These are phyloP conservation scores for Leucaena leucocephala DNA, from an alignment of 306 rosid genomes.

Conservation along the genomic window DNA sequence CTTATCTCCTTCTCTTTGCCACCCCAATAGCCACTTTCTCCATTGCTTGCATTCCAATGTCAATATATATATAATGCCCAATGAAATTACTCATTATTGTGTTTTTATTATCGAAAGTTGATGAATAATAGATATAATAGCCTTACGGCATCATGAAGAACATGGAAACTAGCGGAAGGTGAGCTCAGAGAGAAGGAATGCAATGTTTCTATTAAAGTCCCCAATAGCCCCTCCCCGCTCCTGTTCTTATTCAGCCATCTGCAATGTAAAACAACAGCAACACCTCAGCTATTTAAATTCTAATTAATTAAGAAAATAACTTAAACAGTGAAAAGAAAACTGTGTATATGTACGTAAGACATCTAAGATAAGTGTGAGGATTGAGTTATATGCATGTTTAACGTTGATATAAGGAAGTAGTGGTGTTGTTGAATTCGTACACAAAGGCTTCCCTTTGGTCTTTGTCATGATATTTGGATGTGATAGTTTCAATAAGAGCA, in stretches of 20 bases:
- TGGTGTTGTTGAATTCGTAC: slow-evolving; percentile 34
- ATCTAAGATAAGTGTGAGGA: not conserved
- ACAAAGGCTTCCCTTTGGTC: slow-evolving; percentile 44
- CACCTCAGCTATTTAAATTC: too few relatives aligned
- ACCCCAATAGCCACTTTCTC: slow-evolving; percentile 56
- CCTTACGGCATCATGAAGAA: slow-evolving; percentile 4
- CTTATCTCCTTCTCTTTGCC: slow-evolving; percentile 46
- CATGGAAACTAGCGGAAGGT: not conserved
- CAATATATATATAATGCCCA: not conserved
- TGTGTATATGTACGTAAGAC: too few relatives aligned
- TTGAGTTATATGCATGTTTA: too few relatives aligned
- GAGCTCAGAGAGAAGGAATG: not conserved
- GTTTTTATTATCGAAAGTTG: not conserved
- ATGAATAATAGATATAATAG: not conserved
- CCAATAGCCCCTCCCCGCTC: slow-evolving; percentile 39
- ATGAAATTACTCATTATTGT: not conserved
- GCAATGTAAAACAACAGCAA: not conserved
- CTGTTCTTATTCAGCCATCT: slow-evolving; percentile 45
- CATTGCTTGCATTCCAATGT: slow-evolving; percentile 36
- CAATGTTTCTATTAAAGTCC: slow-evolving; percentile 47
- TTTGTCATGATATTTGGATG: slow-evolving; percentile 34
- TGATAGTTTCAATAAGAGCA: slow-evolving; percentile 43
- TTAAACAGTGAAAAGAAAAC: too few relatives aligned
- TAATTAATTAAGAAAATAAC: too few relatives aligned
- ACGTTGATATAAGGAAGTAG: not conserved